phyloP scores from a whole-genome alignment of 2,329 filamentous ascomycete genomes.

The Ambrosiella cleistominuta region DNA sequence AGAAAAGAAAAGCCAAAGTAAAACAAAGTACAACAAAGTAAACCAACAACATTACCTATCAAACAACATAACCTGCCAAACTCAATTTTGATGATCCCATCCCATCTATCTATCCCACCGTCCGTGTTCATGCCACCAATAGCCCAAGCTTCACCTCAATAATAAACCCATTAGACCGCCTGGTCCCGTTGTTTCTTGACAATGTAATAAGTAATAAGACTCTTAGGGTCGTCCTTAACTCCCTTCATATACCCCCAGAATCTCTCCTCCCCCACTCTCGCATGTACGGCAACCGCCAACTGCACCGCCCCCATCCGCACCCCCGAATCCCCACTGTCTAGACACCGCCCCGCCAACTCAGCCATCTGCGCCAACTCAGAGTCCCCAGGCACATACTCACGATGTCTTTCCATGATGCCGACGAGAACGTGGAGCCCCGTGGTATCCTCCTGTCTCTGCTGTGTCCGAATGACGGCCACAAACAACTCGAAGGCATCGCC shows the following conservation, averaged over 20 bases:
- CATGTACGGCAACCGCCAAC: conserved; percentile 56
- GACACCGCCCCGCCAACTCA: conserved; percentile 34
- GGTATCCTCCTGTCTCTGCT: conserved; percentile 26
- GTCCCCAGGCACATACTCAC: conserved; percentile 32
- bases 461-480: conserved; percentile 32
- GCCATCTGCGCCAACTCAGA: conserved; percentile 34
- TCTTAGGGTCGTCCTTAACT: conserved; percentile 55
- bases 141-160: not conserved
- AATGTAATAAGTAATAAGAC: conserved; percentile 65
- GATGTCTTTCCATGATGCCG: conserved; percentile 33
- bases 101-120: too few relatives aligned
- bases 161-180: conserved; percentile 8
- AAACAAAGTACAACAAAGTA: too few relatives aligned
- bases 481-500: conserved; percentile 45
- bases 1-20: too few relatives aligned
- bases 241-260: conserved; percentile 54
- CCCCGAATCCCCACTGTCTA: conserved; percentile 42
- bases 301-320: conserved; percentile 62
- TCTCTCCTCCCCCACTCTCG: conserved; percentile 35
- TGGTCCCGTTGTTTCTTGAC: conserved; percentile 48
- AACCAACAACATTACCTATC: too few relatives aligned
- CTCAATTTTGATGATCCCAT: too few relatives aligned
- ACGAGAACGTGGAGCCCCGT: conserved; percentile 49
- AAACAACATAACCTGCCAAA: too few relatives aligned
- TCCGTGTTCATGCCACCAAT: not conserved